These are phyloP conservation scores for Epithele typhae DNA, from an alignment of 768 basidiomycete species.

Conservation along the genomic window DNA sequence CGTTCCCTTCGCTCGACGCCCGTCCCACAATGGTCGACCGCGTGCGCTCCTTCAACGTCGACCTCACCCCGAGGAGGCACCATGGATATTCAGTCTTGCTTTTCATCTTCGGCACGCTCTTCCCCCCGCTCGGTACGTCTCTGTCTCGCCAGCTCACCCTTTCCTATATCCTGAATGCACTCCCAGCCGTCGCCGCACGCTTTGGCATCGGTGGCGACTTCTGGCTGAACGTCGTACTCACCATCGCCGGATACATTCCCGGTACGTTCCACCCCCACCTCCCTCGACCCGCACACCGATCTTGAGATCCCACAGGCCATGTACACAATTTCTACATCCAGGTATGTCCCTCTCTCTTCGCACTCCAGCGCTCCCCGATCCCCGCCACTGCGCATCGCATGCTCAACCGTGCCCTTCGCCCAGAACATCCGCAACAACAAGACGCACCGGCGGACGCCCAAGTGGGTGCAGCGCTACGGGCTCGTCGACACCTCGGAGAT, in stretches of 20 bases:
- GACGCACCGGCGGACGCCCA: constrained; percentile 87
- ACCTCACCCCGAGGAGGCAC: constrained; percentile 63
- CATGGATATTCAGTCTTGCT: constrained; percentile 81
- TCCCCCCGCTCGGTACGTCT: constrained; percentile 82
- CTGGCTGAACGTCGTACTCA: constrained; percentile 83
- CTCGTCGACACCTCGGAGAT: constrained; percentile 80
- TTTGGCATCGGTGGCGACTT: constrained; percentile 92
- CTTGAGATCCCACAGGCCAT: constrained; percentile 51
- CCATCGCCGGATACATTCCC: constrained; percentile 89
- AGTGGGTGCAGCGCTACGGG: constrained; percentile 90
- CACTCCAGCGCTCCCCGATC: neutral
- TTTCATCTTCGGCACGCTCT: constrained; percentile 84
- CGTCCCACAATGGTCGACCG: constrained; percentile 7
- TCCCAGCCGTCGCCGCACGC: constrained; percentile 89
- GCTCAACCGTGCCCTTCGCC: neutral
- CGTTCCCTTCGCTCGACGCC: too few relatives aligned
- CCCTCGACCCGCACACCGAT: neutral
- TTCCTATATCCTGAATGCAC: too few relatives aligned
- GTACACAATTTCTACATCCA: constrained; percentile 93
- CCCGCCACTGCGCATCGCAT: neutral
- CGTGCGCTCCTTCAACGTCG: constrained; percentile 39
- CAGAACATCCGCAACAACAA: constrained; percentile 97
- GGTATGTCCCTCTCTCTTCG: constrained; percentile 25
- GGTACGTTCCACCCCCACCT: constrained; percentile 38
- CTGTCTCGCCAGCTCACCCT: too few relatives aligned